Percentiles rank a stretch among this genome's conserved stretches.
phyloP scores from a whole-genome alignment of 805 yeast species.

The Zygosaccharomyces rouxii region DNA sequence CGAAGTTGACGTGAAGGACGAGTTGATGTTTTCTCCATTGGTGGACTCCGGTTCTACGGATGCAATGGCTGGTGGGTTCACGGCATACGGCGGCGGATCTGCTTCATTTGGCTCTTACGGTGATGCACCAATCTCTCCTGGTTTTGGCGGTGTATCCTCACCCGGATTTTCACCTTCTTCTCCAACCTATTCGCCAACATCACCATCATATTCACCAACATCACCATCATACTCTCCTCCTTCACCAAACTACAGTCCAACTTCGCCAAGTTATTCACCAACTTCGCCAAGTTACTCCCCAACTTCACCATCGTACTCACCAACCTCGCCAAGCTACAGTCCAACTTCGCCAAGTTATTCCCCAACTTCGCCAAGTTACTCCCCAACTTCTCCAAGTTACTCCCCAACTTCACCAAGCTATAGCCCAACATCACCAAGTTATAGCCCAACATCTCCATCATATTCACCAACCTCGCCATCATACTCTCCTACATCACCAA shows the following conservation, averaged over 20 bases:
- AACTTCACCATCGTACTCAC: constrained; percentile 59
- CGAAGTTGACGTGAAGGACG: constrained; percentile 59
- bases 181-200: constrained; percentile 75
- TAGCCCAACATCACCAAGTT: constrained; percentile 46
- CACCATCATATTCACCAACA: constrained; percentile 78
- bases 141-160: constrained; percentile 50
- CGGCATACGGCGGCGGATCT: constrained; percentile 68
- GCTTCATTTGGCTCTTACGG: constrained; percentile 49
- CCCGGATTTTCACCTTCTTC: constrained; percentile 74
- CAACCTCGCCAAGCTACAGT: constrained; percentile 68
- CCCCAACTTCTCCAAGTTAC: constrained; percentile 51
- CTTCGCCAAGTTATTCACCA: constrained; percentile 78
- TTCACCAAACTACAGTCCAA: constrained; percentile 64
- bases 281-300: constrained; percentile 67
- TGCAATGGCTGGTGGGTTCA: constrained; percentile 73
- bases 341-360: constrained; percentile 68
- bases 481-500: constrained; percentile 46
- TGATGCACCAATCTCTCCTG: constrained; percentile 57
- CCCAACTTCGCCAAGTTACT: constrained; percentile 70
- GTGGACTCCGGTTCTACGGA: constrained; percentile 79
- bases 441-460: constrained; percentile 60
- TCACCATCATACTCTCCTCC: constrained; percentile 75
- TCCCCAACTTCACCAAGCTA: constrained; percentile 59
- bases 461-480: constrained; percentile 60
- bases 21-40: constrained; percentile 88